Evolutionary conservation across 2,329 filamentous ascomycete species (phyloP), one percentile per base, ranked within the genome.

Genomic region (Ceratocystis variospora): DNA sequence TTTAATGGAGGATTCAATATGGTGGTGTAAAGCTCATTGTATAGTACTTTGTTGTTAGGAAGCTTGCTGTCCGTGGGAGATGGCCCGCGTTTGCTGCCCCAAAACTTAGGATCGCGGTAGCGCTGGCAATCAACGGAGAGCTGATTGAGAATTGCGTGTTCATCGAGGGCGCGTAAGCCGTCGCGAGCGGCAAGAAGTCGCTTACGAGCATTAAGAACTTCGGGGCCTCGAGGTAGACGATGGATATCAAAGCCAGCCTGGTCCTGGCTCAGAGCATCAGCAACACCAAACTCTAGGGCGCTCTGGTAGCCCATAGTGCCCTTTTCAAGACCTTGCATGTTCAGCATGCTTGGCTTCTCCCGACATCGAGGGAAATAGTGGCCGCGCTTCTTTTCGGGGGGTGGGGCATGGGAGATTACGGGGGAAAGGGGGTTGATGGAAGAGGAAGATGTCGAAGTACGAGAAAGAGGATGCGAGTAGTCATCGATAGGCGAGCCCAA

Each of bases 271-370:
- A 88, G 78, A 7, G 81, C 80, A 73, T 90, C 87, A 22, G 85
- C 82, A 17, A 85, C 81, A 25, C 81, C 78, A 45, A 88, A 73
- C 72, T 89, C 85, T 45, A 89, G 76, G 6, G 87, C 87, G 25
- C 87, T 84, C 70, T 83, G 80, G 72, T 84, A 88, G 64, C 87
- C 87, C 72, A 88, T 79, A 19, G 85, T 87, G 53, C 87, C 87
- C 72, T 85, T 85, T 72, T 90, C 87, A 41, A 87, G 75, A 2
- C 87, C 87, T 70, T 87, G 84, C 77, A 86, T 85, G 76, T 84
- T 87, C 68, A 89, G 78, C 86, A 89, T 89, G 73, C 82, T 87
- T 50, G 87, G 87, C 25, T 83, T 76, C 72, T 88, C 85, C 61
- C 80, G 78, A 69, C 81, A 83, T 66, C 80, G 79, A 50, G 83